Evolutionary conservation across 1,284 basidiomycete genomes (phyloP).

Genomic region (Irpex lacteus): DNA sequence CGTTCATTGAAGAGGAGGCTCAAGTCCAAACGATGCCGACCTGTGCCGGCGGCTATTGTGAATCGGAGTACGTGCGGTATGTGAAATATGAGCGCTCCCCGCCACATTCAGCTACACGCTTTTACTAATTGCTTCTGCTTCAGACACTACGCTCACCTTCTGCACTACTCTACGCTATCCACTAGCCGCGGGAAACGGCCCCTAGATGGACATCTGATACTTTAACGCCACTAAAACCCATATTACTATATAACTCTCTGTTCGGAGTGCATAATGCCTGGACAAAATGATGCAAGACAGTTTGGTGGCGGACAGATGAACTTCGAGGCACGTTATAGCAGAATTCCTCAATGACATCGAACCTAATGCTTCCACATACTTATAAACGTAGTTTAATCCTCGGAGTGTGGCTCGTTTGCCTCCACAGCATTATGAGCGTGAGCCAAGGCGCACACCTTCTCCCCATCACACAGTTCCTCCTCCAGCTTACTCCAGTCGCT

Average conservation of each 20-base stretch:
- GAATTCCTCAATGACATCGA: not conserved
- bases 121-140: not conserved
- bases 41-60: too few species aligned
- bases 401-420: not conserved
- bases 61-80: not conserved
- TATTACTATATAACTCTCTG: not conserved
- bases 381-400: not conserved
- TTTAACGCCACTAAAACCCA: not conserved
- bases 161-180: not conserved
- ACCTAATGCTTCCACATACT: not conserved
- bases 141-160: not conserved
- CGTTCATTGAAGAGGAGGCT: too few species aligned
- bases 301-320: conserved; percentile 1
- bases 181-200: too few species aligned
- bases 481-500: conserved; percentile 47
- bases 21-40: too few species aligned
- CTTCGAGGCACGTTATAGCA: not conserved
- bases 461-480: conserved; percentile 38
- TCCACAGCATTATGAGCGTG: not conserved
- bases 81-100: not conserved
- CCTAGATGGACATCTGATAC: not conserved
- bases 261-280: not conserved
- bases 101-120: not conserved
- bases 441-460: conserved; percentile 11
- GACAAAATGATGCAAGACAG: not conserved